Conservation (phyloP, 305 asterid species). For the Plantago lanceolata region DNA sequence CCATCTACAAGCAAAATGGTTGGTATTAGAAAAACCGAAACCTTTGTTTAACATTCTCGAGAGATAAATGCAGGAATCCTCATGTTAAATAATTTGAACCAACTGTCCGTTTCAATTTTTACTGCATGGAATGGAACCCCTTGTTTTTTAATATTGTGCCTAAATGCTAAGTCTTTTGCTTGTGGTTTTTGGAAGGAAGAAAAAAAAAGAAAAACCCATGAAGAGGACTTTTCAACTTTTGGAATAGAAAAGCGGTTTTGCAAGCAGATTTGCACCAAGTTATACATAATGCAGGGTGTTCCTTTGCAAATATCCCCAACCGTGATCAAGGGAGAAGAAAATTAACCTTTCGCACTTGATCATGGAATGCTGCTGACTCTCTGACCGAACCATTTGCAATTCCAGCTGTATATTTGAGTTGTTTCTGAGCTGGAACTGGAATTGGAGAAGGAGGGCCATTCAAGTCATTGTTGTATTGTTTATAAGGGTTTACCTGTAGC, state of each 20-base stretch:
- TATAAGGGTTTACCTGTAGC: slow-evolving; percentile 55
- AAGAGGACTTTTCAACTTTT: too few relatives aligned
- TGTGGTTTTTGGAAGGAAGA: background rate
- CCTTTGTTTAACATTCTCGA: background rate
- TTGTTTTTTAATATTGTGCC: too few relatives aligned
- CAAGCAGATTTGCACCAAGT: background rate
- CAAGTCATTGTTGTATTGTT: slow-evolving; percentile 63
- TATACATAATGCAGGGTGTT: background rate
- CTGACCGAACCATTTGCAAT: slow-evolving; percentile 71
- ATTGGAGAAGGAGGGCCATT: slow-evolving; percentile 73
- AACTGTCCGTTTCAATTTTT: too few relatives aligned
- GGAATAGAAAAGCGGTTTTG: too few relatives aligned
- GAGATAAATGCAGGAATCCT: slow-evolving; percentile 5
- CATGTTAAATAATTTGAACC: background rate
- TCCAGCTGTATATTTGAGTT: slow-evolving; percentile 91
- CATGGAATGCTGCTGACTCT: slow-evolving; percentile 71
- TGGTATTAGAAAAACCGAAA: slow-evolving; percentile 8
- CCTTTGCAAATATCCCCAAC: background rate
- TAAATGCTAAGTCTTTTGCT: too few relatives aligned
- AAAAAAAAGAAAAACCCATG: too few relatives aligned
- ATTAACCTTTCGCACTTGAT: slow-evolving; percentile 79
- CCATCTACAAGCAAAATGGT: slow-evolving; percentile 56
- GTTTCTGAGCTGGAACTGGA: slow-evolving; percentile 94
- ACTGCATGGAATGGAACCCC: background rate
- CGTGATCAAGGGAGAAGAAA: background rate